These are phyloP conservation scores for Scutellaria barbata DNA, from an alignment of 257 asterid genomes.

Conservation along the genomic window DNA sequence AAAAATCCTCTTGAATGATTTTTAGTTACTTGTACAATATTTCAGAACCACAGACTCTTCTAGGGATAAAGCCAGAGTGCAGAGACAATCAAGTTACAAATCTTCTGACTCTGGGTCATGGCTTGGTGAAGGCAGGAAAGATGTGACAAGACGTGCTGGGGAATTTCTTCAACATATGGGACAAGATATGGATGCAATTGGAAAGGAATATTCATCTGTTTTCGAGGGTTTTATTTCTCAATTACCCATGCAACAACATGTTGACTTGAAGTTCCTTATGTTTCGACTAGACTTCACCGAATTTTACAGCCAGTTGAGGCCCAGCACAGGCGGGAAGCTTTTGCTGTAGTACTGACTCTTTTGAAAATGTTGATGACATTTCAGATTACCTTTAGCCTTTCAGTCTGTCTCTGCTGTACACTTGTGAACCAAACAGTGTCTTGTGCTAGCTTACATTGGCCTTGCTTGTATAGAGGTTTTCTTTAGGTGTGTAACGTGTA, in stretches of 20 bases:
- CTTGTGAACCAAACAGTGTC: slow-evolving; percentile 32
- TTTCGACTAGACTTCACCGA: slow-evolving; percentile 94
- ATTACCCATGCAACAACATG: slow-evolving; percentile 84
- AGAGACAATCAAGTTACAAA: slow-evolving; percentile 56
- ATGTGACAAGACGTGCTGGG: slow-evolving; percentile 77
- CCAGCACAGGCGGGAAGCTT: slow-evolving; percentile 55
- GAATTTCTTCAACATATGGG: slow-evolving; percentile 79
- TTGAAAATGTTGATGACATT: slow-evolving; percentile 12
- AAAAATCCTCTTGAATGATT: slow-evolving; percentile 20
- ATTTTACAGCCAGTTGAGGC: slow-evolving; percentile 73
- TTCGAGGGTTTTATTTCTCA: slow-evolving; percentile 90
- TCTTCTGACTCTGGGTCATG: slow-evolving; percentile 68
- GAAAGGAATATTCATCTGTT: slow-evolving; percentile 80
- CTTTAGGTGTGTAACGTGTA: slow-evolving; percentile 36
- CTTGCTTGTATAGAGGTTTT: slow-evolving; percentile 41
- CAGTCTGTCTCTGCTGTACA: slow-evolving; percentile 37
- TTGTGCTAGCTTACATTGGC: slow-evolving; percentile 42
- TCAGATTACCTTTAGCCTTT: slow-evolving; percentile 25
- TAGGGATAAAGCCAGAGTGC: slow-evolving; percentile 56
- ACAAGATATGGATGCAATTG: slow-evolving; percentile 75
- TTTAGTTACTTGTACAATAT: slow-evolving; percentile 31
- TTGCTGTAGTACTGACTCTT: slow-evolving; percentile 39
- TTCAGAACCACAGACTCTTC: slow-evolving; percentile 66
- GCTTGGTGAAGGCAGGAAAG: slow-evolving; percentile 98
- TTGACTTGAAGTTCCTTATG: slow-evolving; percentile 90